Evolutionary conservation across 192 early-diverging fungal species (phyloP), one percentile per base, ranked within the genome.

Genomic region (Geranomyces michiganensis): DNA sequence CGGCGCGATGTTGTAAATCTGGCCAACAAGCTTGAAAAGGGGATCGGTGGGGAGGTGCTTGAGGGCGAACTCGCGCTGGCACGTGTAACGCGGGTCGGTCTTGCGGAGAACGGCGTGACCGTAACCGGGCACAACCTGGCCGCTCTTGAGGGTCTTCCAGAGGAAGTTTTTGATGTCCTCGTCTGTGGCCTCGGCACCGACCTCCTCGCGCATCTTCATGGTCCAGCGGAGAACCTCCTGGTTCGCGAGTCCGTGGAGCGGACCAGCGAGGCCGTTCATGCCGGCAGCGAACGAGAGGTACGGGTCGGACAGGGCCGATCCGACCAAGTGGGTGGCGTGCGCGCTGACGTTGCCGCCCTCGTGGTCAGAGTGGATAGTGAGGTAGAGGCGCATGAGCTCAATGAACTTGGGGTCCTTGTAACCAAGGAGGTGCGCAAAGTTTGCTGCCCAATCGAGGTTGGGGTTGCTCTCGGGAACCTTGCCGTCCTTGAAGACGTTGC

Each of bases 311-410:
- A 99, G 92, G 56, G 97, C 92, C 69, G 91, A 92, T 72, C 95
- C 97, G 64, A 99, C 96, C 80, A 99, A 78, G 82, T 93, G 92
- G 73, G 91, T 92, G 77, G 97, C 92, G 87, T 99, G 97, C 61
- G 97, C 97, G 72, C 92, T 94, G 84, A 97, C 97, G 82, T 99
- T 99, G 78, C 97, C 97, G 79, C 97, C 97, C 87, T 99, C 97
- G 90, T 99, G 97, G 85, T 99, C 97, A 71, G 95, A 96, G 92
- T 99, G 97, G 83, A 99, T 97, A 79, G 93, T 94, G 76, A 99
- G 84, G 90, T 99, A 99, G 74, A 99, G 85, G 69, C 97, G 93
- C 92, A 99, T 94, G 76, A 99, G 91, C 78, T 99, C 97, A 56
- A 94, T 85, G 83, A 99, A 99, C 79, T 89, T 84, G 84, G 89